Conservation (phyloP, 345 rosid genomes). For the Camelina neglecta region DNA sequence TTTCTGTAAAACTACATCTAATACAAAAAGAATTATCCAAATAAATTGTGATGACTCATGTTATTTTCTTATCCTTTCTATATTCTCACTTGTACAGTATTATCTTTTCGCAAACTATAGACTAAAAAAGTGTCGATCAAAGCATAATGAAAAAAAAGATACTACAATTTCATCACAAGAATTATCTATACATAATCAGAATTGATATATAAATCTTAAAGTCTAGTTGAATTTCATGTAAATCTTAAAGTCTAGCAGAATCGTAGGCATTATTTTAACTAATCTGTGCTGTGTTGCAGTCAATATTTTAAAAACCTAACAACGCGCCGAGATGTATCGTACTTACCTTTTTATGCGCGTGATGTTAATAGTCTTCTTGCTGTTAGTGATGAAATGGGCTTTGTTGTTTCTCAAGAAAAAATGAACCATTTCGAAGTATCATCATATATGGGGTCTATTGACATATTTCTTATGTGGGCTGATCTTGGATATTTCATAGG, state of each 20-base stretch:
- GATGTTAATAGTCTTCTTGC: background rate
- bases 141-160: background rate
- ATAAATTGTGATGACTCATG: constrained; percentile 17
- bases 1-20: background rate
- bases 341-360: too few species aligned
- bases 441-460: background rate
- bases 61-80: background rate
- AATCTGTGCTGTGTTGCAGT: too few species aligned
- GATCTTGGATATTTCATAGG: background rate
- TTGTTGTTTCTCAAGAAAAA: background rate
- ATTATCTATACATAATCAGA: background rate
- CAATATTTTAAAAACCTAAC: too few species aligned
- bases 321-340: too few species aligned
- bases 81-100: constrained; percentile 2
- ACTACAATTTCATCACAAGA: background rate
- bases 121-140: background rate
- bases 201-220: background rate
- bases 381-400: background rate
- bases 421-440: background rate
- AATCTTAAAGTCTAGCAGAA: too few species aligned
- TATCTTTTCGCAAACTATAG: constrained; percentile 22
- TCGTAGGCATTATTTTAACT: too few species aligned
- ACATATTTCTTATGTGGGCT: background rate
- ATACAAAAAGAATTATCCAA: background rate
- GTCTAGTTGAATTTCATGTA: background rate